A percentile compares a stretch with the other conserved stretches of the same genome.
These are phyloP conservation scores for Pontederia crassipes DNA, from an alignment of 176 grass and related monocot genomes.

Conservation along the genomic window DNA sequence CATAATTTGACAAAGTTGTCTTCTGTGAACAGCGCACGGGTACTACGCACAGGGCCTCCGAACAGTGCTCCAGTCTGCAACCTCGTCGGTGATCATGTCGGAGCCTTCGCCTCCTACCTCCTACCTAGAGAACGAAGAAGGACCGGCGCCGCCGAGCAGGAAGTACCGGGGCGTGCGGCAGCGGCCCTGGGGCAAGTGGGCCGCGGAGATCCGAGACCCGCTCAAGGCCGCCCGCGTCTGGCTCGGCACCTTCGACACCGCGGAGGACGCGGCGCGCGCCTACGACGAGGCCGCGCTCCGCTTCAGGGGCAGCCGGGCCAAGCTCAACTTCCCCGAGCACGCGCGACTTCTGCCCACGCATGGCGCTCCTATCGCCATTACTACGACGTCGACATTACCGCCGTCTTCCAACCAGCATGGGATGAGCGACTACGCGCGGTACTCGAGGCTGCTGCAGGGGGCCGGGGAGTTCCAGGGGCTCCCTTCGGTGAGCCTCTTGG, in stretches of 20 bases:
- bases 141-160: constrained; percentile 12
- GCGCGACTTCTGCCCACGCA: constrained; percentile 37
- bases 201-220: constrained; percentile 93
- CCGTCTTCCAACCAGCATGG: background rate
- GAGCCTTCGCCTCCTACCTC: constrained; percentile 29
- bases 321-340: constrained; percentile 98
- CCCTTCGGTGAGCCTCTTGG: background rate
- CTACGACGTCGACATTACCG: background rate
- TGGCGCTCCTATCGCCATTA: background rate
- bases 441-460: constrained; percentile 6
- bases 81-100: constrained; percentile 28
- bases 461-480: background rate
- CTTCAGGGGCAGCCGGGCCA: constrained; percentile 82
- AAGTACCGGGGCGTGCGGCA: constrained; percentile 86
- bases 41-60: background rate
- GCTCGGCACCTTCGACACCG: constrained; percentile 96
- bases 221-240: constrained; percentile 96
- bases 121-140: constrained; percentile 4
- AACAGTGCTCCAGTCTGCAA: background rate
- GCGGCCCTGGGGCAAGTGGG: constrained; percentile 99
- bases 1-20: background rate
- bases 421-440: constrained; percentile 3
- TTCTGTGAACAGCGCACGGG: background rate
- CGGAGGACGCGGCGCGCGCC: constrained; percentile 87
- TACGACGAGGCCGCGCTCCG: constrained; percentile 91